Percentiles rank a stretch among this genome's conserved stretches.
Evolutionary conservation across 495 filamentous ascomycete genomes (phyloP).

Genomic region (Hypoxylon fuscum): DNA sequence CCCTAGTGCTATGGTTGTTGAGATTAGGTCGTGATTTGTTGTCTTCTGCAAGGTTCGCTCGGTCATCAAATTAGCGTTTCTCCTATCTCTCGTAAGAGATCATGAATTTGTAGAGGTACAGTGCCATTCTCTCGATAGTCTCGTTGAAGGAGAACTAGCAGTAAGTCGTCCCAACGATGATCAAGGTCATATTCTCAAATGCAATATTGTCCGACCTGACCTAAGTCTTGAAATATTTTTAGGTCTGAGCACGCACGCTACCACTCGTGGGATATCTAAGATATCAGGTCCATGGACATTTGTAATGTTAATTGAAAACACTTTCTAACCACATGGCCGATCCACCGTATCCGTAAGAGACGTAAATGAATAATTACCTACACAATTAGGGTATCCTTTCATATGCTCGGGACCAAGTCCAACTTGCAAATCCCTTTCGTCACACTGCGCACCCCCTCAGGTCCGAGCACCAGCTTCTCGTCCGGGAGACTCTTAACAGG

Average conservation of each 20-base stretch:
- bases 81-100: too few species aligned
- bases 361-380: neutral
- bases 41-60: too few species aligned
- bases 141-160: too few species aligned
- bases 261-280: neutral
- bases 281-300: neutral
- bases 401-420: constrained; percentile 29
- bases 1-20: too few species aligned
- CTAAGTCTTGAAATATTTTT: too few species aligned
- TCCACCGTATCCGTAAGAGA: neutral
- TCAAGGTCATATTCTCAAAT: too few species aligned
- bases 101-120: too few species aligned
- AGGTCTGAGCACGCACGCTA: neutral
- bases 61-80: too few species aligned
- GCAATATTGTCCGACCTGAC: too few species aligned
- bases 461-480: constrained; percentile 34
- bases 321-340: neutral
- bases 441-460: constrained; percentile 27
- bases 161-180: too few species aligned
- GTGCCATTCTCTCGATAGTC: too few species aligned
- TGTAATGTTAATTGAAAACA: neutral
- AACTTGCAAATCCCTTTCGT: constrained; percentile 37
- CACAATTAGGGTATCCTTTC: neutral
- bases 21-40: too few species aligned
- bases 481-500: constrained; percentile 31